Conservation (phyloP, 805 yeast genomes). For the Danielozyma ontarioensis region DNA sequence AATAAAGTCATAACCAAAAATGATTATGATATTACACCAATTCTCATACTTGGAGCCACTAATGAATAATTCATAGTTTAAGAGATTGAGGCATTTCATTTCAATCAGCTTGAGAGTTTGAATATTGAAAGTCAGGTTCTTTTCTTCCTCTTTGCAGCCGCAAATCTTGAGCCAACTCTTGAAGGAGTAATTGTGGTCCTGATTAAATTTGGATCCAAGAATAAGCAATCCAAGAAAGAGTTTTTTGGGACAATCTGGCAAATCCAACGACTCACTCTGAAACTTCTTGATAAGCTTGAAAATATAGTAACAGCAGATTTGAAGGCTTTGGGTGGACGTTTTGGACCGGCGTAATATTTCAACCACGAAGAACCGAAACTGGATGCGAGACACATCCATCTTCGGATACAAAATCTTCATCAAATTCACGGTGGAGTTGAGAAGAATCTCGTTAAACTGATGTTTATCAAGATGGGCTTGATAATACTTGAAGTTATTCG, state of each 20-base stretch:
- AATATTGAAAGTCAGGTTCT: conserved; percentile 28
- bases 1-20: conserved; percentile 41
- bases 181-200: conserved; percentile 66
- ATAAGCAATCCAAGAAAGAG: conserved; percentile 65
- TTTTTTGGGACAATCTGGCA: conserved; percentile 53
- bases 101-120: conserved; percentile 51
- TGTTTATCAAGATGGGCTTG: conserved; percentile 32
- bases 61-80: conserved; percentile 56
- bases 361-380: conserved; percentile 26
- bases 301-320: conserved; percentile 64
- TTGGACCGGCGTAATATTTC: conserved; percentile 49
- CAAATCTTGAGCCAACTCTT: conserved; percentile 72
- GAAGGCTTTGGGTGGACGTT: conserved; percentile 57
- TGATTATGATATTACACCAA: conserved; percentile 39
- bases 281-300: conserved; percentile 34
- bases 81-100: conserved; percentile 42
- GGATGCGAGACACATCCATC: neutral
- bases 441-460: conserved; percentile 36
- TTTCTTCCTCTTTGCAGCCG: conserved; percentile 38
- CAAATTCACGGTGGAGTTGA: conserved; percentile 32
- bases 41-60: conserved; percentile 43
- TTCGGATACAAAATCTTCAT: conserved; percentile 26
- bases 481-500: conserved; percentile 37
- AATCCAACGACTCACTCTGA: conserved; percentile 3
- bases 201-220: conserved; percentile 66